Base-by-base conservation (phyloP, 139 green algal species). In the Chlorella vulgaris region DNA sequence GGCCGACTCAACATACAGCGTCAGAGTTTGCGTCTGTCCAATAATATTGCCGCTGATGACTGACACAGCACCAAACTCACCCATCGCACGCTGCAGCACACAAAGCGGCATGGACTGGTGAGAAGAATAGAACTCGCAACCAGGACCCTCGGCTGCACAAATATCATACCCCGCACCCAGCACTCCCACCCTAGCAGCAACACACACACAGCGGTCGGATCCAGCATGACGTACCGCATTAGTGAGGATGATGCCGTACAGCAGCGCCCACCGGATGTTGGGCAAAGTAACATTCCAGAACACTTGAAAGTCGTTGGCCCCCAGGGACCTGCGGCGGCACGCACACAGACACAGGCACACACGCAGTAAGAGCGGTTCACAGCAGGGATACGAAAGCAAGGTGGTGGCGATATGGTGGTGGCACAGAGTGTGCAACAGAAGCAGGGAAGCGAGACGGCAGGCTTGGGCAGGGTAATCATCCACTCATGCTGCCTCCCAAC, bases 1-100 rank as follows among this genome's bases (percentile, higher is more conserved):
- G 0, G 89, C 82, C 18, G 74, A 88, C 87, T 97, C 94, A 65
- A 97, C 94, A 85, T 91, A 97, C 76, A 97, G 85, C 18, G 94
- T 97, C 58, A 98, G 83, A 21, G 94, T 98, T 86, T 98, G 94
- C 26, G 94, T 98, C 74, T 91, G 86, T 15, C 94, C 94, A 53
- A 97, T 94, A 84, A 98, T 97, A 86, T 98, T 97, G 76, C 94
- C 94, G 42, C 89, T 94, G 79, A 97, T 97, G 63, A 97, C 94
- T 15, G 88, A 91, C 35, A 97, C 91, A 0, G 94, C 94, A 2
- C 94, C 94, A 87, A 98, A 98, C 89, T 98, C 94, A 26, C 94
- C 94, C 89, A 98, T 95, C 38, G 94, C 94, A 26, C 94, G 88
- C 83, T 90, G 83, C 69, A 15, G 33, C 1, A 65, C 5, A 3